Percentiles rank a stretch among this genome's conserved stretches.
These are phyloP conservation scores for Globisporangium polare DNA, from an alignment of 352 stramenopile genomes.

Conservation along the genomic window DNA sequence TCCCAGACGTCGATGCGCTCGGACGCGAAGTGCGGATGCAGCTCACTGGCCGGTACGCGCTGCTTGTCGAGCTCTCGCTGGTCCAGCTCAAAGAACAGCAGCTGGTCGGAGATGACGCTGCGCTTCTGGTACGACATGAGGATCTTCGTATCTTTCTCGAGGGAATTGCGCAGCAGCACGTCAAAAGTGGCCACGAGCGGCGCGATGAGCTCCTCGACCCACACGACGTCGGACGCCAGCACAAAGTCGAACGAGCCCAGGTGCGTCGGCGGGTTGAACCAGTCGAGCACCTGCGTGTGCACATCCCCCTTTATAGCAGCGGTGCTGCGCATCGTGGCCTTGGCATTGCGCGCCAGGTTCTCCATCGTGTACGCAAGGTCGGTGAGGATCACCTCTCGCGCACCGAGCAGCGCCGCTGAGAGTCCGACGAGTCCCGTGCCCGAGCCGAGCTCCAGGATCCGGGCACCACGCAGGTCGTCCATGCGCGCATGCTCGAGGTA, in stretches of 20 bases:
- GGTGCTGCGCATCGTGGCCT: slow-evolving; percentile 32
- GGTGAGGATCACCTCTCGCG: slow-evolving; percentile 70
- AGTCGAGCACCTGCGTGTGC: slow-evolving; percentile 50
- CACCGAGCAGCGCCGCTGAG: slow-evolving; percentile 72
- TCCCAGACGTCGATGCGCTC: slow-evolving; percentile 17
- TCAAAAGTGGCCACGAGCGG: slow-evolving; percentile 80
- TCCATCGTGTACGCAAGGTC: slow-evolving; percentile 87
- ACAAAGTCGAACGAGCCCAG: slow-evolving; percentile 74
- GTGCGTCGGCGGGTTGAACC: slow-evolving; percentile 54
- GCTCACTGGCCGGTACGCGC: slow-evolving; percentile 4
- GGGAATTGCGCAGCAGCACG: slow-evolving; percentile 35
- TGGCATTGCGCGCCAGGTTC: slow-evolving; percentile 65
- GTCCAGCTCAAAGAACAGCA: slow-evolving; percentile 53
- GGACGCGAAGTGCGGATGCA: slow-evolving; percentile 18
- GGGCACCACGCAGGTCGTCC: slow-evolving; percentile 25
- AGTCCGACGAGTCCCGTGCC: slow-evolving; percentile 87
- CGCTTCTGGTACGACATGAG: slow-evolving; percentile 75
- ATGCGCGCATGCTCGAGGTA: slow-evolving; percentile 72
- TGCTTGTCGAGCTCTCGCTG: slow-evolving; percentile 19
- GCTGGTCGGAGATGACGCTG: slow-evolving; percentile 50
- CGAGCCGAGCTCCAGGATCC: slow-evolving; percentile 79
- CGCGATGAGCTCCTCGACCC: slow-evolving; percentile 83
- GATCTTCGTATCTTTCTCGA: slow-evolving; percentile 26
- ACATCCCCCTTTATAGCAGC: slow-evolving; percentile 8
- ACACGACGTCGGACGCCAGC: slow-evolving; percentile 89